These are phyloP conservation scores for Malassezia equina DNA, from an alignment of 1,284 basidiomycete genomes.

Conservation along the genomic window DNA sequence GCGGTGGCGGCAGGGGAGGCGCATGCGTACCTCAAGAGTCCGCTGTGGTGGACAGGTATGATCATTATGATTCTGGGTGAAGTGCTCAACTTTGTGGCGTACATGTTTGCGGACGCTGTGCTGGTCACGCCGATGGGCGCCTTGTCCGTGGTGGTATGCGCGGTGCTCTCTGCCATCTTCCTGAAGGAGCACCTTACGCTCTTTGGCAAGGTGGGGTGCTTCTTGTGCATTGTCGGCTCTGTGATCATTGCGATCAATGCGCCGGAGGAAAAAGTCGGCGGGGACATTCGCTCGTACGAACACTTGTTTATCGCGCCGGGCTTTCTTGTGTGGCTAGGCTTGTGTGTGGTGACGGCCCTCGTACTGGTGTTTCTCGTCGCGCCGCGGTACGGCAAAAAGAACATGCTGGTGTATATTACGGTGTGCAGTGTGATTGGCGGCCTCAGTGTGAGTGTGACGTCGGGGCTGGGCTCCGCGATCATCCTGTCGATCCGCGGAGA, in stretches of 20 bases:
- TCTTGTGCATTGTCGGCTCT: conserved; percentile 74
- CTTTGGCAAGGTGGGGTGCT: conserved; percentile 58
- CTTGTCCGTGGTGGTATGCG: conserved; percentile 87
- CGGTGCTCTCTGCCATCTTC: conserved; percentile 82
- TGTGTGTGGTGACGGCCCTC: conserved; percentile 31
- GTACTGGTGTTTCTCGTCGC: conserved; percentile 60
- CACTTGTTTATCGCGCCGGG: conserved; percentile 73
- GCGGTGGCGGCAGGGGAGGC: conserved; percentile 71
- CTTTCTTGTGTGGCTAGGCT: conserved; percentile 66
- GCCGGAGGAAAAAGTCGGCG: conserved; percentile 67
- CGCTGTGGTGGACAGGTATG: conserved; percentile 47
- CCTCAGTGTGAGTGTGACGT: conserved; percentile 87
- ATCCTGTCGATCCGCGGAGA: conserved; percentile 72
- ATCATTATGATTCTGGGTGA: conserved; percentile 40
- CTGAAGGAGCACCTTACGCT: conserved; percentile 69
- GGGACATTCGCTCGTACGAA: conserved; percentile 69
- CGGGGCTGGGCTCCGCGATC: conserved; percentile 82
- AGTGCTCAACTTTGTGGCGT: conserved; percentile 54
- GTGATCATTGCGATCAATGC: conserved; percentile 61
- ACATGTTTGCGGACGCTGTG: conserved; percentile 79
- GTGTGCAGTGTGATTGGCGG: conserved; percentile 88
- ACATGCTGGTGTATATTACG: conserved; percentile 76
- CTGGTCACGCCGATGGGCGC: conserved; percentile 93
- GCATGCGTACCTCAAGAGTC: conserved; percentile 66
- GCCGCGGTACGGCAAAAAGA: conserved; percentile 77